phyloP scores from a whole-genome alignment of 1,284 basidiomycete genomes.

The Cutaneotrichosporon arboriforme region DNA sequence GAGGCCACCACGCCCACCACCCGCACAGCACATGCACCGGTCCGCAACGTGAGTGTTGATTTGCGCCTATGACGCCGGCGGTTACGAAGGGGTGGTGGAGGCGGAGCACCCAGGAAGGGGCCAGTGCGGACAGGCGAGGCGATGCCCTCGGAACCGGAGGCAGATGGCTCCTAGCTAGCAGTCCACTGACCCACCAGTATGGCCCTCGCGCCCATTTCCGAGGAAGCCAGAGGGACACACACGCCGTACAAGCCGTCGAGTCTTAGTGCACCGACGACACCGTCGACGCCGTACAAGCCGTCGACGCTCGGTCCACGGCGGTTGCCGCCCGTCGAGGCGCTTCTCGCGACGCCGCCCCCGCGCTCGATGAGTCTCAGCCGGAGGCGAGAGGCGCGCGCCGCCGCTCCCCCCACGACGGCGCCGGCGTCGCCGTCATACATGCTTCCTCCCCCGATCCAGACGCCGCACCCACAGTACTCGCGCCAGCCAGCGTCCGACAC shows the following conservation, averaged over 20 bases:
- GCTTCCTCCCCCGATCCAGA: neutral
- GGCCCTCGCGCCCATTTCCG: conserved; percentile 1
- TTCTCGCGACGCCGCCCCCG: neutral
- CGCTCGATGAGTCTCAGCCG: neutral
- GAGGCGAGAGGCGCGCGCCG: neutral
- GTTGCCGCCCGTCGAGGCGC: neutral
- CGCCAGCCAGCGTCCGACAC: too few relatives aligned
- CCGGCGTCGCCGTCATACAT: neutral
- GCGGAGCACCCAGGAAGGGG: too few relatives aligned
- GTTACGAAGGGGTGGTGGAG: too few relatives aligned
- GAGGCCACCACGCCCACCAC: neutral
- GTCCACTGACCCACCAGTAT: neutral
- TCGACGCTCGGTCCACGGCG: neutral
- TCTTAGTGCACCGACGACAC: neutral
- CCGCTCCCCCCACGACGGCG: neutral
- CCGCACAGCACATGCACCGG: neutral
- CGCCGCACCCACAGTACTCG: neutral
- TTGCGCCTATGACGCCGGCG: neutral
- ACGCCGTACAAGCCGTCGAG: neutral
- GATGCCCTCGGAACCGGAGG: too few relatives aligned
- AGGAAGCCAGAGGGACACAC: neutral
- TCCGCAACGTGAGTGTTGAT: neutral
- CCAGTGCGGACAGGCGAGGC: too few relatives aligned
- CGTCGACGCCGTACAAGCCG: neutral
- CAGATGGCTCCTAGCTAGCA: neutral